Percentiles rank a stretch among this genome's conserved stretches.
Conservation (phyloP, 495 filamentous ascomycete species). For the Ramalina intermedia region DNA sequence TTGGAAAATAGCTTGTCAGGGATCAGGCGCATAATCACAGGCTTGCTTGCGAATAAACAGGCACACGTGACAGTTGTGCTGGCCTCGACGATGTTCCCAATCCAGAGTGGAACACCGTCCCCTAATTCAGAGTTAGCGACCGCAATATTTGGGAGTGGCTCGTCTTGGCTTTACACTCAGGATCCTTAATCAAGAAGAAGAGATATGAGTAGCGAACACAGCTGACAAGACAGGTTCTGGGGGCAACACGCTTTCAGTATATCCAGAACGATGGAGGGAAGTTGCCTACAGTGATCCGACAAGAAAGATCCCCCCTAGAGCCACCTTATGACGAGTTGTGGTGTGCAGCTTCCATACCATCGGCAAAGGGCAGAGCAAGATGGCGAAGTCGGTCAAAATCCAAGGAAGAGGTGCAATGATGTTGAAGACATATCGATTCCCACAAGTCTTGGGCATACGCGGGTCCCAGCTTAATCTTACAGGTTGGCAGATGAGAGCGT, state of each 20-base stretch:
- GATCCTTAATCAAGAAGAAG: conserved; percentile 2
- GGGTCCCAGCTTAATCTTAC: conserved; percentile 1
- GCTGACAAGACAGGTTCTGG: conserved; percentile 3
- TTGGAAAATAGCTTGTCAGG: no score
- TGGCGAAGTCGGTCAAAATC: conserved; percentile 3
- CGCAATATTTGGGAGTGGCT: no score
- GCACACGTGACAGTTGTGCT: no score
- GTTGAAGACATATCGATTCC: neutral
- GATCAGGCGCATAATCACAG: no score
- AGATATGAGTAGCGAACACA: neutral
- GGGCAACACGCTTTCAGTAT: neutral
- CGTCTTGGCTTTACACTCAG: neutral
- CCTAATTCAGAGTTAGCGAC: no score
- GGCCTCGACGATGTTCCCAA: no score
- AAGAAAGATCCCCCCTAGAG: neutral
- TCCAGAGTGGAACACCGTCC: no score
- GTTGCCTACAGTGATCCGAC: conserved; percentile 1
- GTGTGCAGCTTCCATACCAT: neutral
- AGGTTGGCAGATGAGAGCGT: conserved; percentile 1
- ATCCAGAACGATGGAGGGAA: neutral
- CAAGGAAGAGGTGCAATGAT: neutral
- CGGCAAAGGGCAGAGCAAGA: neutral
- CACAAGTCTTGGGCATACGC: neutral
- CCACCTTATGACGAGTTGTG: neutral
- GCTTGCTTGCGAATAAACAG: no score